Evolutionary conservation across 768 basidiomycete genomes (phyloP), one percentile per base, ranked within the genome.

Genomic region (Termitomyces sp.): DNA sequence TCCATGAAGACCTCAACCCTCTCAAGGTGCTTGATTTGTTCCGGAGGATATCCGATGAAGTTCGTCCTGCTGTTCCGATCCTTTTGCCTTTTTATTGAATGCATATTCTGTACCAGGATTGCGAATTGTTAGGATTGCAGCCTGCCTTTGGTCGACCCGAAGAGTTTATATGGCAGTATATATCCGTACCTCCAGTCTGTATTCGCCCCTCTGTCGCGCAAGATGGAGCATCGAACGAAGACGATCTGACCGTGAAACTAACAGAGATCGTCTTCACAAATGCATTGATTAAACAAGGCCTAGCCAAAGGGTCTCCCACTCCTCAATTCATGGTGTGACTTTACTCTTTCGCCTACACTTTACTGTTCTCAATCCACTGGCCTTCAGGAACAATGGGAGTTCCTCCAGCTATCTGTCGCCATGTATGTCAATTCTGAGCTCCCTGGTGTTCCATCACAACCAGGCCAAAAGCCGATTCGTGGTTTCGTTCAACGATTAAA

Each of bases 341-440:
- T 48, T 48, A 40, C 40, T 58, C 45, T 46, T 45, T 37, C 7
- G 43, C n/a, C 25, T 34, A 46, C 48, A 52, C 7, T 49, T 47
- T 45, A 7, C 43, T 56, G 36, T 34, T n/a, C 31, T 43, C 45
- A 63, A 61, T 15, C 59, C 40, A 55, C 54, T 34, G 51, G 20
- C 45, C 38, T 37, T 43, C 47, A 95, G 94, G 96, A 95, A 83
- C 89, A 96, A 85, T 99, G 97, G 97, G 97, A 98, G 68, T 94
- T 96, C 65, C 81, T 99, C 1, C 94, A 97, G 69, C 82, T 96
- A 53, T 89, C 90, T 15, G 93, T 98, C 31, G 97, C 97, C 0
- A 90, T 98, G 84, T 99, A 98, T 73, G 89, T 99, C 78, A 98
- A 98, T 76, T 96, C 96, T 2, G 96, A 98, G 71, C 80, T 94